Evolutionary conservation across 805 yeast genomes (phyloP).

Genomic region (Metschnikowia baotianmanensis): DNA sequence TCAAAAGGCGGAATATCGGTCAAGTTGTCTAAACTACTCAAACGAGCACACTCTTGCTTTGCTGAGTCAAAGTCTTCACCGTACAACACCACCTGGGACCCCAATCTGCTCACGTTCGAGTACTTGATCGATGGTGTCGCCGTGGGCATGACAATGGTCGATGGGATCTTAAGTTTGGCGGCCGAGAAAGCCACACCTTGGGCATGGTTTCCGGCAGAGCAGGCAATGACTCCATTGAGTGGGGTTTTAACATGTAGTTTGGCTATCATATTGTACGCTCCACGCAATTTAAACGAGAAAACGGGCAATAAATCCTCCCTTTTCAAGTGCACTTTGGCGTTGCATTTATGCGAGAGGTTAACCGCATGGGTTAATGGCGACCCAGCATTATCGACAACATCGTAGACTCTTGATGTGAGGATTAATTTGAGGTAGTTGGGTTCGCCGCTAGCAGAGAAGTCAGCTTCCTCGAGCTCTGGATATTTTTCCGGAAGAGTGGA

Average conservation of each 20-base stretch:
- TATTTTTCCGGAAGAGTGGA: conserved; percentile 26
- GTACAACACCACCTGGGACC: conserved; percentile 87
- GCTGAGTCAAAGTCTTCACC: conserved; percentile 98
- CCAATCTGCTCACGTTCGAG: conserved; percentile 86
- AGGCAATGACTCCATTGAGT: conserved; percentile 88
- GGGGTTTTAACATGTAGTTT: conserved; percentile 63
- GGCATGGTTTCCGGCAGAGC: conserved; percentile 99
- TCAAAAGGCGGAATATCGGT: conserved; percentile 97
- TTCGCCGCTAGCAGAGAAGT: conserved; percentile 54
- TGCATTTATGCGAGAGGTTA: conserved; percentile 69
- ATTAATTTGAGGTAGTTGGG: conserved; percentile 95
- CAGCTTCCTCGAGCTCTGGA: conserved; percentile 50
- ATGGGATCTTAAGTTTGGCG: conserved; percentile 77
- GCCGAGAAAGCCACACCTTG: conserved; percentile 98
- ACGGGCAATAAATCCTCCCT: conserved; percentile 95
- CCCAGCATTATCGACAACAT: conserved; percentile 74
- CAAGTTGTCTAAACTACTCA: conserved; percentile 66
- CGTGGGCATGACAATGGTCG: conserved; percentile 97
- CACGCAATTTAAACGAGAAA: conserved; percentile 92
- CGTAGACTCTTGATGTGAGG: conserved; percentile 90
- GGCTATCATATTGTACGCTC: conserved; percentile 97
- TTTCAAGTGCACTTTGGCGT: conserved; percentile 73
- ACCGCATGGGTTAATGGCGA: conserved; percentile 80
- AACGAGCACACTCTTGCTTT: conserved; percentile 79
- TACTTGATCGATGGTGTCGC: conserved; percentile 95